A percentile compares a stretch with the other conserved stretches of the same genome.
Conservation (phyloP, 108 stramenopile genomes). For the Conticribra weissflogii region DNA sequence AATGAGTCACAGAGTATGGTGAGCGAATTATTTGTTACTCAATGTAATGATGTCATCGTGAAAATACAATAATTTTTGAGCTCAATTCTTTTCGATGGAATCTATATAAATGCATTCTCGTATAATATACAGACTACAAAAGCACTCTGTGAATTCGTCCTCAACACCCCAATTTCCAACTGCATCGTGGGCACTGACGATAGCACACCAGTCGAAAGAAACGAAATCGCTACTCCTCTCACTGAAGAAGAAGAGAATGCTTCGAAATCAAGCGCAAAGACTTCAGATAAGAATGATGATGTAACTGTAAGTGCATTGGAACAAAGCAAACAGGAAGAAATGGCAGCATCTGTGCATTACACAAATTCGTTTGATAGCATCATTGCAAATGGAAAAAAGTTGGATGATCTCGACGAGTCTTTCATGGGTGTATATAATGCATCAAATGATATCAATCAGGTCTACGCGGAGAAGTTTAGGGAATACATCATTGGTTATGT, state of each 20-base stretch:
- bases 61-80: background rate
- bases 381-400: background rate
- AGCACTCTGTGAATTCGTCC: background rate
- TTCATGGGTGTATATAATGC: background rate
- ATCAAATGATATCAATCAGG: background rate
- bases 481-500: conserved; percentile 3
- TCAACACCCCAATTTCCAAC: conserved; percentile 5
- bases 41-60: background rate
- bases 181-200: background rate
- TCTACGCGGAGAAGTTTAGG: conserved; percentile 2
- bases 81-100: no score
- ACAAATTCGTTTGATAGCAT: background rate
- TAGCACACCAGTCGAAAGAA: background rate
- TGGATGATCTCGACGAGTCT: background rate
- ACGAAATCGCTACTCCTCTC: background rate
- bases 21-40: background rate
- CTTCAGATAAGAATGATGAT: background rate
- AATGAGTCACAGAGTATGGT: background rate
- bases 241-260: conserved; percentile 1
- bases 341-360: background rate
- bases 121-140: background rate
- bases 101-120: background rate
- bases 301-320: background rate
- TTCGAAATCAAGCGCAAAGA: background rate
- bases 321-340: background rate